A percentile compares a stretch with the other conserved stretches of the same genome.
Conservation (phyloP, 768 basidiomycete genomes). For the Pholiota microspora region DNA sequence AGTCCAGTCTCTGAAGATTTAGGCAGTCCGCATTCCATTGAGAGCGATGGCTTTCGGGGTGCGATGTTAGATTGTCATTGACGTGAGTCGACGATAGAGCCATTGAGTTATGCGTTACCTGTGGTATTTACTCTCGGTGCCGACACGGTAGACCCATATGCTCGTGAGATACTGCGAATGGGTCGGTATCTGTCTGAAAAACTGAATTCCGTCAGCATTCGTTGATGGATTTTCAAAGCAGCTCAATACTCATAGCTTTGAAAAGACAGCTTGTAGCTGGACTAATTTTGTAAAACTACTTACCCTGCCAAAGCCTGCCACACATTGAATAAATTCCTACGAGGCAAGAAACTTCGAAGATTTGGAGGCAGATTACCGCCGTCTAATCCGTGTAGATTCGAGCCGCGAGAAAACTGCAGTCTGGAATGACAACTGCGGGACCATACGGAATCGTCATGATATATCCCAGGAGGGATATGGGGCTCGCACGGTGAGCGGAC, state of each 20-base stretch:
- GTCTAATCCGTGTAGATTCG: neutral
- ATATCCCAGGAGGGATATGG: neutral
- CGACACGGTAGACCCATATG: neutral
- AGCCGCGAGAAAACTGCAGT: neutral
- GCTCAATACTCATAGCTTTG: too few species aligned
- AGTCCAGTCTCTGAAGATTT: neutral
- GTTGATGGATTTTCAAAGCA: too few species aligned
- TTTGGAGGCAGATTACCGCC: neutral
- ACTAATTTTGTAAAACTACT: too few species aligned
- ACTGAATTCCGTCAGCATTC: neutral
- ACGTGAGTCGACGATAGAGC: neutral
- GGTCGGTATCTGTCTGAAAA: slow-evolving; percentile 3
- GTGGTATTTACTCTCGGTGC: slow-evolving; percentile 7
- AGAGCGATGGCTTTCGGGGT: neutral
- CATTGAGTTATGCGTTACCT: slow-evolving; percentile 3
- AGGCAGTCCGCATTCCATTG: neutral
- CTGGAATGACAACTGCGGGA: neutral
- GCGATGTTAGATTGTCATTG: neutral
- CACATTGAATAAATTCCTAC: too few species aligned
- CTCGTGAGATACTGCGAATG: slow-evolving; percentile 5
- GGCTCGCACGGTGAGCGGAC: neutral
- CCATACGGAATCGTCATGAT: neutral
- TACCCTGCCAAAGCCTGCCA: too few species aligned
- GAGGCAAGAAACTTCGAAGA: too few species aligned
- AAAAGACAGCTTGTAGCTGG: too few species aligned